These are phyloP conservation scores for Solanum rostratum DNA, from an alignment of 257 asterid species.

Conservation along the genomic window DNA sequence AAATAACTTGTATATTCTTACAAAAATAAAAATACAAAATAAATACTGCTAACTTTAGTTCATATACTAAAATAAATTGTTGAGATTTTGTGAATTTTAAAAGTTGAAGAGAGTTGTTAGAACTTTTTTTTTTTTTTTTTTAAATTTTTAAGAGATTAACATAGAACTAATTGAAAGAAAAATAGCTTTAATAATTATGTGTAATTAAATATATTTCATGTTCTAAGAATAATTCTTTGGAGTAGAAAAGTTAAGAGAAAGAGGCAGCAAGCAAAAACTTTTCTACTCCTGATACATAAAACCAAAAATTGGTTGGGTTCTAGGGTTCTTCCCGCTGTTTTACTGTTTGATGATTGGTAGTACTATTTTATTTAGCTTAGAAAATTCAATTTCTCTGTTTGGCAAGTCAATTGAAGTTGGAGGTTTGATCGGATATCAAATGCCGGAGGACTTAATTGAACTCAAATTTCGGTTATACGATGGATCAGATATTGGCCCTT, in stretches of 20 bases:
- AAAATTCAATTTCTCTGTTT: neutral
- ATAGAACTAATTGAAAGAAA: no score
- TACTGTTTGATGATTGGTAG: neutral
- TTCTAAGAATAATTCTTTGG: no score
- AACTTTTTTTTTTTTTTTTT: no score
- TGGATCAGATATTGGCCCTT: conserved; percentile 96
- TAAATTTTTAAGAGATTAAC: no score
- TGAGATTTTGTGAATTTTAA: no score
- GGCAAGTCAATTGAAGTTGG: neutral
- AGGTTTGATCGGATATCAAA: conserved; percentile 8
- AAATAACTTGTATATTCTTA: neutral
- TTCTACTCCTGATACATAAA: neutral
- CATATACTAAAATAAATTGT: no score
- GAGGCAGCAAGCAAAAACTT: no score
- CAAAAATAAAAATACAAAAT: neutral
- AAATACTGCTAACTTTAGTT: no score
- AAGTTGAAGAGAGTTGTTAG: no score
- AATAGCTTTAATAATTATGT: no score
- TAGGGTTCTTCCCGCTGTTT: neutral
- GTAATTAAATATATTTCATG: no score
- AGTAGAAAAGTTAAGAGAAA: no score
- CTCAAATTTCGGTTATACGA: conserved; percentile 82
- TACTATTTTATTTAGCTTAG: neutral
- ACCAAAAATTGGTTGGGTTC: neutral
- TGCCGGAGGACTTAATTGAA: conserved; percentile 52